phyloP scores from a whole-genome alignment of 306 rosid genomes.

The Acacia confusa region DNA sequence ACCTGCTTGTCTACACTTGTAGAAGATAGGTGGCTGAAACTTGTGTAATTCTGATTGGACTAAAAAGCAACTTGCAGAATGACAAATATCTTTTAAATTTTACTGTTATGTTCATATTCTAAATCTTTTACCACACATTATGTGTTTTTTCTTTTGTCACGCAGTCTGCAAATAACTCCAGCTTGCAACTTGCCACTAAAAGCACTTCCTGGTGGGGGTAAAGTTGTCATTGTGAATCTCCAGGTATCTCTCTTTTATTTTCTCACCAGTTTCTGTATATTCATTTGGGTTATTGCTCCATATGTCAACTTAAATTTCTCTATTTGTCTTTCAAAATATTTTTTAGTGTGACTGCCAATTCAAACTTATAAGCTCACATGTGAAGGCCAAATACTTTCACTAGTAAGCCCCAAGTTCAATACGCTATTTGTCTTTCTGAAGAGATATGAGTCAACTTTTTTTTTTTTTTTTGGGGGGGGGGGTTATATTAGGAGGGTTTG shows the following conservation, averaged over 20 bases:
- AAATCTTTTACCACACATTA: slow-evolving; percentile 27
- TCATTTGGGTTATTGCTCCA: slow-evolving; percentile 13
- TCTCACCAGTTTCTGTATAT: not conserved
- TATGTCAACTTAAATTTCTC: slow-evolving; percentile 18
- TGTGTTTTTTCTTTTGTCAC: slow-evolving; percentile 31
- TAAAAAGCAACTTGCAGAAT: slow-evolving; percentile 6
- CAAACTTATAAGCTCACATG: not conserved
- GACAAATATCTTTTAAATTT: slow-evolving; percentile 3
- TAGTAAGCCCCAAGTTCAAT: not conserved
- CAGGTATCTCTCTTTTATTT: slow-evolving; percentile 56
- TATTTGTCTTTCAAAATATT: slow-evolving; percentile 2
- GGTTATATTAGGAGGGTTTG: not conserved
- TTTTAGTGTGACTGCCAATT: not conserved
- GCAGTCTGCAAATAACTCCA: slow-evolving; percentile 98
- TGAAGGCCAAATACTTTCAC: not conserved
- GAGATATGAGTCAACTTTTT: not conserved
- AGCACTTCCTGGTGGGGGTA: slow-evolving; percentile 91
- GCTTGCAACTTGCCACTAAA: slow-evolving; percentile 95
- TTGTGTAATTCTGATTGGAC: slow-evolving; percentile 15
- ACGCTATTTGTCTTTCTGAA: not conserved
- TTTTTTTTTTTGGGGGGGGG: not conserved
- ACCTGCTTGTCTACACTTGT: slow-evolving; percentile 11
- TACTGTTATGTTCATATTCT: not conserved
- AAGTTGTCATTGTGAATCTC: slow-evolving; percentile 91
- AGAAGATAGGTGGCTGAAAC: slow-evolving; percentile 11